Conservation (phyloP, 2,329 filamentous ascomycete species). For the Endocalyx cinctus region DNA sequence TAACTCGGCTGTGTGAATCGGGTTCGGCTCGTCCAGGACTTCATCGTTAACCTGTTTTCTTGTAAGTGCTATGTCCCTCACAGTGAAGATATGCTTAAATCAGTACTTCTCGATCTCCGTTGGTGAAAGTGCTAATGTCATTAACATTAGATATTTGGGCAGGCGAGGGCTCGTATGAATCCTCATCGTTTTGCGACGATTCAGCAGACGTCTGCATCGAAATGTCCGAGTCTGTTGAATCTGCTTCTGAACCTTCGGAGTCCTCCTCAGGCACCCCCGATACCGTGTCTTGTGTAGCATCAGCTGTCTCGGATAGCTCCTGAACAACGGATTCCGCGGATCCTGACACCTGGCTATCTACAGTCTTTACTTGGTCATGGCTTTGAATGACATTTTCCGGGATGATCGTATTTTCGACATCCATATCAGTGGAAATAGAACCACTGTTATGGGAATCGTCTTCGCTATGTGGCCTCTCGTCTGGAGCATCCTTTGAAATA, state of each 20-base stretch:
- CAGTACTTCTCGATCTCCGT: constrained; percentile 16
- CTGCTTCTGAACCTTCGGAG: not conserved
- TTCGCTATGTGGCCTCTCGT: too few species aligned
- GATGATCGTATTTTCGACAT: not conserved
- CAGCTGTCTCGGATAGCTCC: not conserved
- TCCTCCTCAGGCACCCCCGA: constrained; percentile 5
- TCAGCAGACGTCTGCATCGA: constrained; percentile 15
- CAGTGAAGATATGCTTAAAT: constrained; percentile 1
- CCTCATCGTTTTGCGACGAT: constrained; percentile 15
- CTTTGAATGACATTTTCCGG: constrained; percentile 1
- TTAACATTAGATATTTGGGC: constrained; percentile 15
- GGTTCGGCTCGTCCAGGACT: constrained; percentile 17
- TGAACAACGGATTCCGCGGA: not conserved
- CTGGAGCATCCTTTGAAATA: too few species aligned
- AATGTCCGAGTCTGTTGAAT: constrained; percentile 8
- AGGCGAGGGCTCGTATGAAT: constrained; percentile 14
- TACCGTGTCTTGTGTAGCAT: not conserved
- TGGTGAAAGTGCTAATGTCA: constrained; percentile 7
- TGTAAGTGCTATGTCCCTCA: constrained; percentile 7
- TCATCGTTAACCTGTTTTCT: constrained; percentile 13
- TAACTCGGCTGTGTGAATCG: constrained; percentile 8
- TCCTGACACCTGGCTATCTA: not conserved
- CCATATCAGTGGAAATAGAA: too few species aligned
- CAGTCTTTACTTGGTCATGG: constrained; percentile 1
- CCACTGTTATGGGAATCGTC: too few species aligned